Base-by-base conservation (phyloP, 257 asterid genomes). In the Coffea canephora region DNA sequence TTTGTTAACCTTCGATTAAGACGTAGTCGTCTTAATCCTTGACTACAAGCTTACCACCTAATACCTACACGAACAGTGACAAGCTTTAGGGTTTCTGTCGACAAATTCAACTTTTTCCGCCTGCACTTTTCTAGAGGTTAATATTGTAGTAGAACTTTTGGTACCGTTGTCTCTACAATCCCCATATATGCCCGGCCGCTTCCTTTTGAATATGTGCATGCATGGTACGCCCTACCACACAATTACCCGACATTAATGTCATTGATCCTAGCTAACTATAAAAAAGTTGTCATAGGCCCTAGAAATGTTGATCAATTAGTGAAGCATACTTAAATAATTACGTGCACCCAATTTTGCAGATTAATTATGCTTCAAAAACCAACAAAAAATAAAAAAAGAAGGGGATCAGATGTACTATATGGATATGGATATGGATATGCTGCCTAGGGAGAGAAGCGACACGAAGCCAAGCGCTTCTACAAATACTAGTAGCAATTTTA, bases 1-100 rank as follows among this genome's bases (percentile, higher is more conserved):
- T 48, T 3, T 77, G 78, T 82, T 62, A 14, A 23, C 77, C 74
- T 25, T 82, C 49, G 71, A 77, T 54, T 50, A 62, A 39, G 86
- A 73, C 76, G 27, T 49, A 46, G 65, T 48, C 43, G 43, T 39
- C 49, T 27, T 77, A 36, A 31, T 77, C 49, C 71, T 68, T 68
- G 25, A 68, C 72, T 6, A 68, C 72, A 68, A 15, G 43, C 48
- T 34, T 65, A 65, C 69, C 12, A 25, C 39, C 39, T 25, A n/a
- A 62, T n/a, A 62, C 69, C 39, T 62, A 59, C 66, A 59, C 27
- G 2, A 27, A 65, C 43, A 6, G 9, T 27, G 45, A 65, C 19
- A 11, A 64, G 69, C 69, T 25, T 27, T 64, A 64, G 18, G 7
- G 11, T 13, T 8, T 65, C 69, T 4, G 45, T 27, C 70, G 70